Evolutionary conservation across 805 yeast genomes (phyloP), one percentile per base, ranked within the genome.

Genomic region (Spathaspora arborariae): DNA sequence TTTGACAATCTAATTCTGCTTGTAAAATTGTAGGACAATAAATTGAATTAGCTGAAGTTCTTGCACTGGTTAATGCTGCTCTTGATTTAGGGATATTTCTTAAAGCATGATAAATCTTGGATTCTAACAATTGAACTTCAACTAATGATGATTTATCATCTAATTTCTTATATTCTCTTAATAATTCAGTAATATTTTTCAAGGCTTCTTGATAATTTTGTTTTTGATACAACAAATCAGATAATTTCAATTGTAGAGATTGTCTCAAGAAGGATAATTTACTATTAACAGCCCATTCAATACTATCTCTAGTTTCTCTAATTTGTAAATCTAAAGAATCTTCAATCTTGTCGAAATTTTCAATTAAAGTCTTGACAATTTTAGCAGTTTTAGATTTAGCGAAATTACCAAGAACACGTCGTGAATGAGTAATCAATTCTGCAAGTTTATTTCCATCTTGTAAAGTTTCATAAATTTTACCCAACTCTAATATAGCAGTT

Each of bases 351-450:
- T 88, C 91, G 57, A 88, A 81, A 51, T 80, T 71, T 59, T 92
- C 98, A 56, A 94, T 83, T 60, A 94, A 74, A 36, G 81, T 76
- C 57, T 84, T 85, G 55, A 92, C 84, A 46, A 92, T 86, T 64
- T 92, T 94, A 18, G 98, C 96, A 7, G 96, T 86, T 66, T 94
- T 94, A 13, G 97, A 87, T 69, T 94, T 94, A 41, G 98, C 97
- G 59, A 88, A 81, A 27, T 79, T 78, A 45, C 84, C 80, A 74
- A 90, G 83, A n/a, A 83, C 79, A 7, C 68, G 70, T 56, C 94
- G 79, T 0, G 95, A 83, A 36, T 80, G 75, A 10, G 81, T 74
- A 34, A 94, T 80, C 57, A 94, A 79, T 35, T 68, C 70, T 15
- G 75, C 70, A 39, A 94, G 74, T 54, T 81, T 77, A 4, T 67